phyloP scores from a whole-genome alignment of 2,329 filamentous ascomycete genomes.

The Alternaria dauci region DNA sequence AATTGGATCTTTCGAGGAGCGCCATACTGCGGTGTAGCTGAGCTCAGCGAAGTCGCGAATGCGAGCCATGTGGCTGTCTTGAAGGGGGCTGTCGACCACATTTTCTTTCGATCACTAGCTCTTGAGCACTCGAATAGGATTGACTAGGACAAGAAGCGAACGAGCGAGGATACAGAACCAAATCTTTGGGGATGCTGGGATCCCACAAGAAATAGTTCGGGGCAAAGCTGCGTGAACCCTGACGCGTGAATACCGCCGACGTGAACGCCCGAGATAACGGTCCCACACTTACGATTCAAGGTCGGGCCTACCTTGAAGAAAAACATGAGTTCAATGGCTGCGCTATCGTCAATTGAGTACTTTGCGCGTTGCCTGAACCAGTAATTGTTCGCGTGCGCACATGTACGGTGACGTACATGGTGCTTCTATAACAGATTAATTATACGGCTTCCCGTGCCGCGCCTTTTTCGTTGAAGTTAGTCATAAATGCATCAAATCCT shows the following conservation, averaged over 20 bases:
- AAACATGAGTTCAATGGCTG: slow-evolving; percentile 3
- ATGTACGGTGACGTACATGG: slow-evolving; percentile 10
- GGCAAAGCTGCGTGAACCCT: background rate
- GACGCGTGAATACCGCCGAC: slow-evolving; percentile 20
- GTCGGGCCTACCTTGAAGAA: slow-evolving; percentile 14
- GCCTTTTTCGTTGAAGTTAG: background rate
- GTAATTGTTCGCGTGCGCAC: slow-evolving; percentile 14
- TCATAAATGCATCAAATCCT: background rate
- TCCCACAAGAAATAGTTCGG: slow-evolving; percentile 3
- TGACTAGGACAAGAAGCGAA: background rate
- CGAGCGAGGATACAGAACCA: slow-evolving; percentile 5
- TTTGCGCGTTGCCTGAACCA: slow-evolving; percentile 11
- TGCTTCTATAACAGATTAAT: background rate
- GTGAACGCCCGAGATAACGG: slow-evolving; percentile 17
- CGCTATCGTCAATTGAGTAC: slow-evolving; percentile 7
- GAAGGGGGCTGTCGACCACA: slow-evolving; percentile 15
- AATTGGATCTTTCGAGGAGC: slow-evolving; percentile 29
- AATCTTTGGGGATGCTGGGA: background rate
- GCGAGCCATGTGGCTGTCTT: slow-evolving; percentile 34
- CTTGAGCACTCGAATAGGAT: background rate
- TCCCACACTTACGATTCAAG: slow-evolving; percentile 11
- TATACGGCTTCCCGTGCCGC: background rate
- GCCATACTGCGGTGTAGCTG: slow-evolving; percentile 26
- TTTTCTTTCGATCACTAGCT: background rate
- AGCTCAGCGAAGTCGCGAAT: slow-evolving; percentile 10